Base-by-base conservation (phyloP, 139 green algal species). In the Picochlorum sp. region DNA sequence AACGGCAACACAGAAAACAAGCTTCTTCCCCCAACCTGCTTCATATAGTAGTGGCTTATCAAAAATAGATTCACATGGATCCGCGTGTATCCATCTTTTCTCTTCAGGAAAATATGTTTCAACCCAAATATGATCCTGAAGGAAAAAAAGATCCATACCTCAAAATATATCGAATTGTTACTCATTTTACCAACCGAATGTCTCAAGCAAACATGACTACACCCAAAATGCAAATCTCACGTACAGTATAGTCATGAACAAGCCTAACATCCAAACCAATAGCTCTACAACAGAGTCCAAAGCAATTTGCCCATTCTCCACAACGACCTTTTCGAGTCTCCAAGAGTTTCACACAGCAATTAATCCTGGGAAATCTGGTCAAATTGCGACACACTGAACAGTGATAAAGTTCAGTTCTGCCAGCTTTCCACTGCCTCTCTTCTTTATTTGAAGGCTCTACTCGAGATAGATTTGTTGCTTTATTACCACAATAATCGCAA, bases 1-100 rank as follows among this genome's bases (percentile, higher is more conserved):
- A 7, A 82, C 70, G 0, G 68, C 85, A n/a, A 95, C n/a, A 20
- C 88, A 78, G 30, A 88, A 86, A 0, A 24, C 63, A 32, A 88
- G 67, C 68, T 65, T 30, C 65, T 95, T 95, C 49, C 81, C 82
- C 87, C 87, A 95, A 4, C 87, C 87, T 7, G 25, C 57, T 70
- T 81, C 24, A 7, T 49, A 57, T 28, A 63, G 58, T 43, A 88
- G 61, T 12, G 80, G 79, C 37, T 55, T 73, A 65, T 89, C 81
- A 22, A 54, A 73, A 0, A 78, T 73, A 2, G 57, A 71, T 59
- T 93, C 84, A 54, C 84, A 89, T 6, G 79, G 65, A 51, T 90
- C 85, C 18, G 73, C 10, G 52, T 91, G 85, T 20, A 91, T 58
- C 79, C 81, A 88, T 1, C 75, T 60, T 29, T 50, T 26, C 58